Evolutionary conservation across 148 eudicot species (phyloP).

Genomic region (Chenopodium album): DNA sequence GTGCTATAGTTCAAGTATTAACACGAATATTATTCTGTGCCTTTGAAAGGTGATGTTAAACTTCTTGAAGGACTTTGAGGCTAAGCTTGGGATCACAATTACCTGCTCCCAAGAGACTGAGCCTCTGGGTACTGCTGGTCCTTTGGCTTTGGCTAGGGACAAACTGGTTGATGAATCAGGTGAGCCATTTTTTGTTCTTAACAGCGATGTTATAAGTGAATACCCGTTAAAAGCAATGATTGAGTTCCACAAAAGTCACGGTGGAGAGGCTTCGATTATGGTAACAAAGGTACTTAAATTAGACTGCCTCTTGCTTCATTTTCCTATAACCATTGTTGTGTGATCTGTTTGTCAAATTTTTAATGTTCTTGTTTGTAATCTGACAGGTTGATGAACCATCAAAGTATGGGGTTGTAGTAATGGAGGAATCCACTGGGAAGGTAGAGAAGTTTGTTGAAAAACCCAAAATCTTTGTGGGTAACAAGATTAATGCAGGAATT

Average conservation of each 20-base stretch:
- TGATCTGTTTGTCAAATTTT: not conserved
- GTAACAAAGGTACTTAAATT: conserved; percentile 70
- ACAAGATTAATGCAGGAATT: conserved; percentile 95
- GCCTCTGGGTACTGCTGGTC: conserved; percentile 97
- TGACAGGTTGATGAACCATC: conserved; percentile 93
- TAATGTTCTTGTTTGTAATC: not conserved
- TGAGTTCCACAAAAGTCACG: conserved; percentile 81
- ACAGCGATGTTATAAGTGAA: conserved; percentile 94
- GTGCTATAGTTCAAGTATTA: not conserved
- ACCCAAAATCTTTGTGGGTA: conserved; percentile 87
- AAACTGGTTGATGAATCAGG: conserved; percentile 73
- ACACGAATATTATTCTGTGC: not conserved
- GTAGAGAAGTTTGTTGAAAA: conserved; percentile 88
- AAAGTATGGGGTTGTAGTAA: conserved; percentile 88
- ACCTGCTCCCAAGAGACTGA: conserved; percentile 93
- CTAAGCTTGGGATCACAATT: conserved; percentile 79
- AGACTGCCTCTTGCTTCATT: not conserved
- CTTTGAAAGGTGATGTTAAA: conserved; percentile 76
- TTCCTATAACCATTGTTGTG: not conserved
- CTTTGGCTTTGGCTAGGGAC: conserved; percentile 89
- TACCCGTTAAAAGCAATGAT: conserved; percentile 86
- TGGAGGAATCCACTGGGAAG: conserved; percentile 81
- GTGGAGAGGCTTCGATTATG: conserved; percentile 96
- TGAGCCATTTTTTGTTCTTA: conserved; percentile 87
- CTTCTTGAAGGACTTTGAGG: conserved; percentile 86